A percentile compares a stretch with the other conserved stretches of the same genome.
These are phyloP conservation scores for Aspergillus sparsus DNA, from an alignment of 495 filamentous ascomycete genomes.

Conservation along the genomic window DNA sequence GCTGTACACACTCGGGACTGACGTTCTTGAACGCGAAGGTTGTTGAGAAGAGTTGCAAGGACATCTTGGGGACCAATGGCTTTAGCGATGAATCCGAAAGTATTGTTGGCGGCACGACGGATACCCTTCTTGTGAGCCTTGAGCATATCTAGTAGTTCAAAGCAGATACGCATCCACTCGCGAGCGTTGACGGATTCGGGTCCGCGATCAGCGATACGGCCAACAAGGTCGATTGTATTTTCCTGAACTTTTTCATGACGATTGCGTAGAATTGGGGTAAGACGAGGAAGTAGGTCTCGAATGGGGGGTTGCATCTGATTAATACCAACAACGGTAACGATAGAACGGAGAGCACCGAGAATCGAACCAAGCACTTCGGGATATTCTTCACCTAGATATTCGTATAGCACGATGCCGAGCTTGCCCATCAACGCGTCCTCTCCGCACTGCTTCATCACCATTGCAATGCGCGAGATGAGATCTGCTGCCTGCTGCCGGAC, in stretches of 20 bases:
- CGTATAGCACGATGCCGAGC: constrained; percentile 93
- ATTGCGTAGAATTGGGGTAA: constrained; percentile 96
- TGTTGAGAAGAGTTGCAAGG: constrained; percentile 91
- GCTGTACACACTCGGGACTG: constrained; percentile 98
- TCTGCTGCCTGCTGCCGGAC: constrained; percentile 97
- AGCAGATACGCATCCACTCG: constrained; percentile 99
- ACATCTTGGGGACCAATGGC: constrained; percentile 99
- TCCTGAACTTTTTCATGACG: constrained; percentile 99
- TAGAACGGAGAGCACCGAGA: constrained; percentile 88
- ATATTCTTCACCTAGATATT: constrained; percentile 98
- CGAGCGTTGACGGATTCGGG: constrained; percentile 93
- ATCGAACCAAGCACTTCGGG: constrained; percentile 98
- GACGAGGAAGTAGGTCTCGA: constrained; percentile 89
- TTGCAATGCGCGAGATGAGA: constrained; percentile 91
- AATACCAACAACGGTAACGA: constrained; percentile 98
- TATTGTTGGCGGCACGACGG: constrained; percentile 98
- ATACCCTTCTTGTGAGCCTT: constrained; percentile 99
- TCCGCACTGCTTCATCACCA: constrained; percentile 98
- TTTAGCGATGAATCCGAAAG: constrained; percentile 99
- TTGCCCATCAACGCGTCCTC: constrained; percentile 96
- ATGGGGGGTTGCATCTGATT: constrained; percentile 99
- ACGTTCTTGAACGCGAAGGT: constrained; percentile 94
- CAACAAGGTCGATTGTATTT: constrained; percentile 98
- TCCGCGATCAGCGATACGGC: constrained; percentile 96
- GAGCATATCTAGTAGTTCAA: constrained; percentile 98